These are phyloP conservation scores for Mitragyna speciosa DNA, from an alignment of 257 asterid species.

Conservation along the genomic window DNA sequence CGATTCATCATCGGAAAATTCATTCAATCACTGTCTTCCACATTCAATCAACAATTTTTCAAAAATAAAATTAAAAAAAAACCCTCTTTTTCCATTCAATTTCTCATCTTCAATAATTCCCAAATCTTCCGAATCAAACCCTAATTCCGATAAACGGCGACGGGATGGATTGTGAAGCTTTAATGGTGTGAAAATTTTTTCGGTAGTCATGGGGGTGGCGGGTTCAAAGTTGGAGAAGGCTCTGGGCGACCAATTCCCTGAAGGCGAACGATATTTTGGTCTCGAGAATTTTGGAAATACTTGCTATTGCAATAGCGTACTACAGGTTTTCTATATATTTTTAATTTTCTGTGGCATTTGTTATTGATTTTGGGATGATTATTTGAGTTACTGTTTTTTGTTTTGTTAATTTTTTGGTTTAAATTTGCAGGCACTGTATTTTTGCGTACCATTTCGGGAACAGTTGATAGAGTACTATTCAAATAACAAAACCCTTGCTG, in stretches of 20 bases:
- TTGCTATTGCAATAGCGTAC: constrained; percentile 47
- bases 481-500: constrained; percentile 63
- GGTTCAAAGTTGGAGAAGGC: constrained; percentile 48
- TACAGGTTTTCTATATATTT: constrained; percentile 41
- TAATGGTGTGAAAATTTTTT: constrained; percentile 1
- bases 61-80: too few relatives aligned
- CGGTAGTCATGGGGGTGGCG: constrained; percentile 35
- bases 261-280: constrained; percentile 47
- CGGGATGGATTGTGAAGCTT: not conserved
- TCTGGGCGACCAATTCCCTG: constrained; percentile 45
- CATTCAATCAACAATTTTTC: not conserved
- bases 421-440: constrained; percentile 82
- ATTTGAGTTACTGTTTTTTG: not conserved
- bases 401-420: not conserved
- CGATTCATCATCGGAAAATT: not conserved
- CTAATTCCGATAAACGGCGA: not conserved
- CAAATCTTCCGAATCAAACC: constrained; percentile 5
- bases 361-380: not conserved
- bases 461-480: constrained; percentile 82
- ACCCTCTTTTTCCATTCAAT: not conserved
- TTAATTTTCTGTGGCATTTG: not conserved
- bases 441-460: constrained; percentile 92
- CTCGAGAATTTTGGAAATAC: constrained; percentile 47
- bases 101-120: not conserved
- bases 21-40: not conserved